Base-by-base conservation (phyloP, 2,329 filamentous ascomycete species). In the Aquanectria penicillioides region DNA sequence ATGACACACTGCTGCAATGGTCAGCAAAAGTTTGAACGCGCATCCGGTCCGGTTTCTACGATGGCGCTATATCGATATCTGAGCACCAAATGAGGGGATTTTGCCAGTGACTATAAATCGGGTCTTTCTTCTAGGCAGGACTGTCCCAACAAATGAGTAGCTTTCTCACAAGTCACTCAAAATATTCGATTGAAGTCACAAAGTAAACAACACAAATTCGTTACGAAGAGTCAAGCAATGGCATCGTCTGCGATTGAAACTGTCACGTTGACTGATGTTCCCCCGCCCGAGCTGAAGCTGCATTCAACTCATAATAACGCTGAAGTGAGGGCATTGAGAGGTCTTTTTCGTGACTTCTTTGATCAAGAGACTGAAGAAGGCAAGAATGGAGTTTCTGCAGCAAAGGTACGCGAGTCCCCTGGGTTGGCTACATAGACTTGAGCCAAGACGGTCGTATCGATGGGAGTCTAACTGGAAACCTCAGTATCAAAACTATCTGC, bases 401-500 rank as follows among this genome's bases (percentile, higher is more conserved):
- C 41, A 20, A 46, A 46, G 41, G 41, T 46, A 46, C 7, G 22
- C n/a, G 5, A 11, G 6, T n/a, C n/a, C n/a, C n/a, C n/a, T n/a
- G n/a, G n/a, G n/a, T n/a, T n/a, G n/a, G 1, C 11, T 11, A 10
- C 17, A 2, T 2, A 25, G 15, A 13, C 5, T 25, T 6, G 11
- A 8, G n/a, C n/a, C n/a, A n/a, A n/a, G n/a, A n/a, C n/a, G n/a
- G n/a, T n/a, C n/a, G n/a, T n/a, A n/a, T n/a, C n/a, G n/a, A n/a
- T n/a, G n/a, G n/a, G n/a, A n/a, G n/a, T 29, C 6, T 46, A n/a
- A 29, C 17, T 10, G 8, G 10, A 8, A 13, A 3, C 11, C 17
- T n/a, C 4, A 46, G 41, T 46, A 46, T 15, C 41, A 46, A 46
- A 46, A 46, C 17, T 50, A 50, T 15, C 34, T 50, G 9, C 47